Evolutionary conservation across 1,284 basidiomycete species (phyloP), one percentile per base, ranked within the genome.

Genomic region (Ceratobasidium sp.): DNA sequence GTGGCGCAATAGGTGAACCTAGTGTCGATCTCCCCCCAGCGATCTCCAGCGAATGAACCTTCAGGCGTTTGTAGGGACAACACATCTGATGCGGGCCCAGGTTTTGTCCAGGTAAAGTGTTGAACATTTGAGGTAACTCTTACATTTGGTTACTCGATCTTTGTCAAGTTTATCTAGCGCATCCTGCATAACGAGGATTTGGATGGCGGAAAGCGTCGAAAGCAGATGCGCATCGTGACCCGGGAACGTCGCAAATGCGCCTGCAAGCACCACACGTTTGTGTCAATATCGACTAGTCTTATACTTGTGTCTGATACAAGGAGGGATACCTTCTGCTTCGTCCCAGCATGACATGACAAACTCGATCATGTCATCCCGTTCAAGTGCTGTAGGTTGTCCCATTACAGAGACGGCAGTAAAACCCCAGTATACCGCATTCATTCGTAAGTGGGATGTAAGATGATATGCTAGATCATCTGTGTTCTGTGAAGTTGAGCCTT

Each of bases 371-470:
- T 94, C 94, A 14, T 93, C 88, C 58, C 91, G 83, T 76, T 92
- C 87, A 23, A 99, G 83, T 0, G 93, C 93, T 59, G 96, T 91
- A 55, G 88, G 84, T 30, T 87, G 87, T 0, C 87, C 87, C 89
- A 99, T 91, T 35, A 96, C 85, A 61, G 87, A 91, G 2, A 98
- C 83, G 0, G 97, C 95, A 0, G 92, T 94, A 30, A 97, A 84
- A 11, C 95, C 97, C 97, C 97, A 99, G 82, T 98, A 99, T 18
- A 98, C 87, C 9, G 96, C 97, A 80, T 98, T 99, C 82, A 98
- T 86, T 9, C 97, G 93, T 8, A 99, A 86, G 82, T 99, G 97
- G 8, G 95, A 87, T 0, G 96, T 98, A 54, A 97, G 86, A 81
- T 98, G 94, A 83, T 98, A 99, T 0, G 88, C 86, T n/a, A 97